A percentile compares a stretch with the other conserved stretches of the same genome.
These are phyloP conservation scores for Meyerozyma athensensis DNA, from an alignment of 1,139 yeast species.

Conservation along the genomic window DNA sequence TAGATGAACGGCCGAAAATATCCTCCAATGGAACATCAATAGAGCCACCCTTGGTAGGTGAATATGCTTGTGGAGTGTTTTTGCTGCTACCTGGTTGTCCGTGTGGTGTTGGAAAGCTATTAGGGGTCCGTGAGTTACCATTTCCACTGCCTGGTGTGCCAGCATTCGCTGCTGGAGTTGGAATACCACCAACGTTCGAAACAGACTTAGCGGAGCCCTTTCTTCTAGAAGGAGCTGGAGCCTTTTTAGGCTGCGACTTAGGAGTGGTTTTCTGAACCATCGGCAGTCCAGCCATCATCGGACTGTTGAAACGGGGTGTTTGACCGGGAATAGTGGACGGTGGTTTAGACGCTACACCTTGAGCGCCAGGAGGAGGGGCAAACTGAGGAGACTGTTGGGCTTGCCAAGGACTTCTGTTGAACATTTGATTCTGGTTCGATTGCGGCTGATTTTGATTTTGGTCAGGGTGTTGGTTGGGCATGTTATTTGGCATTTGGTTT, in stretches of 20 bases:
- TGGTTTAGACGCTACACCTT: background rate
- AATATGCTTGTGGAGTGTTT: constrained; percentile 39
- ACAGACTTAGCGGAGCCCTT: constrained; percentile 1
- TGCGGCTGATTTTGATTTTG: background rate
- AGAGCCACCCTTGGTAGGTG: constrained; percentile 18
- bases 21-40: constrained; percentile 16
- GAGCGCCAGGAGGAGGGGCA: background rate
- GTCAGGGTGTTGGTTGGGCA: background rate
- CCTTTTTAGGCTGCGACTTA: constrained; percentile 5
- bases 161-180: constrained; percentile 36
- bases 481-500: background rate
- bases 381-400: background rate
- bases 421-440: background rate
- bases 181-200: constrained; percentile 12
- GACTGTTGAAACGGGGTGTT: constrained; percentile 2
- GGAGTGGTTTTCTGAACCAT: constrained; percentile 1
- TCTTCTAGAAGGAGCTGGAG: constrained; percentile 5
- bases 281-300: constrained; percentile 2
- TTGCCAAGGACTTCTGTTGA: background rate
- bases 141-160: constrained; percentile 41
- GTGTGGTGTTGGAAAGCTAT: constrained; percentile 43
- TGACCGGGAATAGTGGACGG: background rate
- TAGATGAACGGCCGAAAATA: constrained; percentile 19
- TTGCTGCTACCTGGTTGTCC: constrained; percentile 31
- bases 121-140: constrained; percentile 41